phyloP scores from a whole-genome alignment of 2,329 filamentous ascomycete species.

The Colletotrichum tanaceti region DNA sequence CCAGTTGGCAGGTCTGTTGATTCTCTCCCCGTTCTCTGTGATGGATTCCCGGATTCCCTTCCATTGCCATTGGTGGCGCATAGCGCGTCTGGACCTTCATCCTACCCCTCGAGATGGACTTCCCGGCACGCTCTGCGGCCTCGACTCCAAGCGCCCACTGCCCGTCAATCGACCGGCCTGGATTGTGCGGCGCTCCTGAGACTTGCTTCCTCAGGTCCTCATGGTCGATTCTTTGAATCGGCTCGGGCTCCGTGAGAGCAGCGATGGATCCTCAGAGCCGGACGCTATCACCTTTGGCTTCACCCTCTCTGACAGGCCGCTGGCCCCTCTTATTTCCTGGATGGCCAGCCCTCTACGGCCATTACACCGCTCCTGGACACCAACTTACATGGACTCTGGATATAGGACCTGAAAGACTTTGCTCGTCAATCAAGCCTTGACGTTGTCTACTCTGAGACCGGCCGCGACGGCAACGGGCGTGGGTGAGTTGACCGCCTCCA shows the following conservation, averaged over 20 bases:
- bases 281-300: constrained; percentile 20
- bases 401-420: constrained; percentile 99
- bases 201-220: constrained; percentile 29
- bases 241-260: constrained; percentile 21
- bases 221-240: constrained; percentile 39
- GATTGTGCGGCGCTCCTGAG: constrained; percentile 35
- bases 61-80: constrained; percentile 42
- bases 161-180: constrained; percentile 15
- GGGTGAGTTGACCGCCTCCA: constrained; percentile 69
- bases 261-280: constrained; percentile 37
- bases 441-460: constrained; percentile 97
- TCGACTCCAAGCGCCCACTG: constrained; percentile 13
- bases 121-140: constrained; percentile 21
- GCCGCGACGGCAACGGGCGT: constrained; percentile 89
- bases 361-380: constrained; percentile 46
- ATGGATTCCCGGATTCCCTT: constrained; percentile 55
- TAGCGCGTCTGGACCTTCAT: constrained; percentile 25
- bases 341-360: constrained; percentile 34
- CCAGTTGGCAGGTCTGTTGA: constrained; percentile 99
- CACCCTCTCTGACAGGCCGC: constrained; percentile 13
- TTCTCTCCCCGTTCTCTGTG: constrained; percentile 69
- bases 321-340: constrained; percentile 25
- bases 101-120: constrained; percentile 23
- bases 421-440: constrained; percentile 96
- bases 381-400: constrained; percentile 83